phyloP scores from a whole-genome alignment of 495 filamentous ascomycete species.

The Physcia stellaris region DNA sequence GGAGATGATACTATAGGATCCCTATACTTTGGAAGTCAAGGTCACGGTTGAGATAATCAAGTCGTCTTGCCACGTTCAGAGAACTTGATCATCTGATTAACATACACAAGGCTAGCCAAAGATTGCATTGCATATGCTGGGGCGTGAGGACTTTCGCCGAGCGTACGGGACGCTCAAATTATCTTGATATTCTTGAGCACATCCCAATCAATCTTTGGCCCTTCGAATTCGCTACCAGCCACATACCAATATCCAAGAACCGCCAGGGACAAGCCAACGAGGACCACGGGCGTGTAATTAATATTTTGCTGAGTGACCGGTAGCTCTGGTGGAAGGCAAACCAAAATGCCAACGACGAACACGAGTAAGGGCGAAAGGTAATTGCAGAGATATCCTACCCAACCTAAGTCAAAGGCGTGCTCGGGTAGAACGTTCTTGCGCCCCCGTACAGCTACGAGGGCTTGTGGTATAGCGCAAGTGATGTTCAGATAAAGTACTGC shows the following conservation, averaged over 20 bases:
- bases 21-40: too few relatives aligned
- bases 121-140: too few relatives aligned
- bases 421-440: constrained; percentile 18
- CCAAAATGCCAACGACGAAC: constrained; percentile 15
- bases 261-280: constrained; percentile 16
- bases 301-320: constrained; percentile 18
- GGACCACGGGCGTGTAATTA: constrained; percentile 22
- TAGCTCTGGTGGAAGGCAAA: constrained; percentile 21
- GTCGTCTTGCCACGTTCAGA: too few relatives aligned
- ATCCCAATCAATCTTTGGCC: constrained; percentile 21
- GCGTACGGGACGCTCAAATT: too few relatives aligned
- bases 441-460: constrained; percentile 18
- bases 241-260: constrained; percentile 18
- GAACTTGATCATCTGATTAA: too few relatives aligned
- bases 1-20: too few relatives aligned
- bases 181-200: neutral
- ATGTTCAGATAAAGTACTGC: constrained; percentile 22
- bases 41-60: too few relatives aligned
- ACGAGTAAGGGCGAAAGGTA: constrained; percentile 22
- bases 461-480: constrained; percentile 25
- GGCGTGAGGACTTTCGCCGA: too few relatives aligned
- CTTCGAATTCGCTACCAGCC: constrained; percentile 13
- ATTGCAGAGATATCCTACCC: constrained; percentile 21
- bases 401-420: constrained; percentile 20
- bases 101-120: too few relatives aligned